Conservation (phyloP, 1,284 basidiomycete genomes). For the Ustilago curta region DNA sequence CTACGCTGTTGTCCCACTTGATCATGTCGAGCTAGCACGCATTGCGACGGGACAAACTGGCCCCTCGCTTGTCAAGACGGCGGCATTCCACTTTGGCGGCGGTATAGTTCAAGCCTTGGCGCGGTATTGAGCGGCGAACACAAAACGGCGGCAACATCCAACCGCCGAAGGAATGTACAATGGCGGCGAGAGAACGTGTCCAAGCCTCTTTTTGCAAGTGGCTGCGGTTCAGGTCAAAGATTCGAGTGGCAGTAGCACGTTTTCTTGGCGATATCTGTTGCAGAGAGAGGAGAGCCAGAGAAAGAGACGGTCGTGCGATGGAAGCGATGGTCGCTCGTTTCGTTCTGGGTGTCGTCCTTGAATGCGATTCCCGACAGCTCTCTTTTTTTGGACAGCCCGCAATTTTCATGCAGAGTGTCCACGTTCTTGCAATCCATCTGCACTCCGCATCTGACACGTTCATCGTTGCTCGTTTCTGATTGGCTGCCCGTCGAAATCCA, state of each 20-base stretch:
- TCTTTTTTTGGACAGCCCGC: conserved; percentile 15
- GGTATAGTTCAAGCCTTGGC: conserved; percentile 15
- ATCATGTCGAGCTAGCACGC: neutral
- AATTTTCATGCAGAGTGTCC: conserved; percentile 31
- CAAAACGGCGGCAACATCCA: conserved; percentile 11
- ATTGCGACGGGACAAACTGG: conserved; percentile 6
- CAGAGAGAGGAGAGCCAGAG: conserved; percentile 1
- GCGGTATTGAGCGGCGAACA: conserved; percentile 15
- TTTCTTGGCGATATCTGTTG: conserved; percentile 11
- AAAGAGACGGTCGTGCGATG: conserved; percentile 8
- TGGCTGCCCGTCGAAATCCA: conserved; percentile 6
- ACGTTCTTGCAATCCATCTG: conserved; percentile 34
- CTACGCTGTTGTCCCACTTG: neutral
- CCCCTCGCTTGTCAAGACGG: conserved; percentile 19
- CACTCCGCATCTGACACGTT: conserved; percentile 41
- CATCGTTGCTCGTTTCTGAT: conserved; percentile 16
- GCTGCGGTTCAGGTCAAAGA: too few species aligned
- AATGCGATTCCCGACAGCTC: conserved; percentile 8
- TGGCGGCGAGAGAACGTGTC: conserved; percentile 27
- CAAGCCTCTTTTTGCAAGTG: conserved; percentile 3
- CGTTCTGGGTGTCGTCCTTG: conserved; percentile 17
- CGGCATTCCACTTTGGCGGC: conserved; percentile 20
- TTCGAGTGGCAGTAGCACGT: neutral
- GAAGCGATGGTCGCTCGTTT: too few species aligned
- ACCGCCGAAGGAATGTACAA: conserved; percentile 7